Conservation (phyloP, 2,329 filamentous ascomycete genomes). For the Trichoderma endophyticum region DNA sequence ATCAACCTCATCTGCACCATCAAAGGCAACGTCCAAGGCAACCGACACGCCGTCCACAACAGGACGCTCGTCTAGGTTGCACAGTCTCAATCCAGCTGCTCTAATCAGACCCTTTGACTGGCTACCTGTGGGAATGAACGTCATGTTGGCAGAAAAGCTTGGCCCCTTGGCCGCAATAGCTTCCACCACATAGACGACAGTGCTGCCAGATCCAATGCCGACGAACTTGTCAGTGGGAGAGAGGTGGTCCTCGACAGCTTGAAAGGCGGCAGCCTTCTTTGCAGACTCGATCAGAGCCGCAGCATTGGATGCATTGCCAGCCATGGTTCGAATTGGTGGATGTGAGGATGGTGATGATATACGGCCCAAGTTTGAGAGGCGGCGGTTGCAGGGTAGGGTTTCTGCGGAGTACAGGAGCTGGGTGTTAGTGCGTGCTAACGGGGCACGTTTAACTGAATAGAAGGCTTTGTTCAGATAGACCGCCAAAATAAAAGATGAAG, state of each 20-base stretch:
- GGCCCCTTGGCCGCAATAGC: slow-evolving; percentile 65
- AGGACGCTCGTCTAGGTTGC: slow-evolving; percentile 74
- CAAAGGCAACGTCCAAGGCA: slow-evolving; percentile 85
- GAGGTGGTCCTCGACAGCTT: slow-evolving; percentile 72
- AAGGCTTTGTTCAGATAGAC: background rate
- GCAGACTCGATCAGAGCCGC: slow-evolving; percentile 60
- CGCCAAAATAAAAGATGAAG: background rate
- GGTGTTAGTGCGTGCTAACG: background rate
- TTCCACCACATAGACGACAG: slow-evolving; percentile 81
- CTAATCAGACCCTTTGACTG: slow-evolving; percentile 87
- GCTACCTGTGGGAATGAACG: slow-evolving; percentile 88
- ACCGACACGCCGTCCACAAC: slow-evolving; percentile 37
- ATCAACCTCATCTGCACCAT: slow-evolving; percentile 96
- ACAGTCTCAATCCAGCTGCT: slow-evolving; percentile 69
- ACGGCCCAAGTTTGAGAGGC: background rate
- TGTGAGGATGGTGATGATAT: background rate
- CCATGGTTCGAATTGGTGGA: slow-evolving; percentile 3
- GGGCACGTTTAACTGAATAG: background rate
- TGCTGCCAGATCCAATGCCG: slow-evolving; percentile 78
- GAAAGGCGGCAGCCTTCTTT: slow-evolving; percentile 71
- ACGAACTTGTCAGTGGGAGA: slow-evolving; percentile 59
- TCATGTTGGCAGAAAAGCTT: slow-evolving; percentile 59
- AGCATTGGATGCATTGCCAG: background rate
- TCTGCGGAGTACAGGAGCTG: background rate
- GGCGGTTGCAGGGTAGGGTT: background rate